Evolutionary conservation across 805 yeast genomes (phyloP), one percentile per base, ranked within the genome.

Genomic region (Saccharomycopsis babjevae): DNA sequence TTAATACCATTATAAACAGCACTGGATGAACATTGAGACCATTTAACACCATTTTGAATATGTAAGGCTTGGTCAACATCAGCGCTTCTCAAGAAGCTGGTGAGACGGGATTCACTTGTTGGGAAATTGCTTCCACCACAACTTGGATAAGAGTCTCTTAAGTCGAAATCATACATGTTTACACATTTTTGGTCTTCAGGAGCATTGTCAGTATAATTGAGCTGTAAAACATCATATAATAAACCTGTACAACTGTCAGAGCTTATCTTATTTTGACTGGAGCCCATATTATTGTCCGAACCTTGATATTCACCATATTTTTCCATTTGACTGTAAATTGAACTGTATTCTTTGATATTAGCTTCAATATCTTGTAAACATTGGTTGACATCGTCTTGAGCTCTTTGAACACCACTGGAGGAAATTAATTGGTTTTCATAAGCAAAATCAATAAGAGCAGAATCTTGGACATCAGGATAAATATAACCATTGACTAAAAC

Each of bases 51-150:
- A 1, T 32, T 20, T 55, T 77, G 73, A 64, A 87, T 69, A 70
- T 88, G 83, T 66, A 88, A 72, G n/a, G 80, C 74, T 28, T 73
- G 69, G 69, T 79, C 78, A 20, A 84, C 86, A 4, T 75, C 73
- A 1, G 73, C 72, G 1, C 71, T 67, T 52, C 76, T 75, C 58
- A 88, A 76, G 69, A 84, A 88, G 20, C 81, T 78, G 0, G 76
- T 72, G 1, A 86, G 83, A 46, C 72, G 62, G 0, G 72, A 73
- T 64, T 88, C 73, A 64, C 80, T 85, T 30, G 78, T 79, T 0
- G 99, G 99, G 98, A 98, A 94, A 71, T 88, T 86, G 82, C 83
- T 78, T 5, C 58, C 58, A 6, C 99, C 99, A 73, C 99, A 94
- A 0, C 86, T 74, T 0, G 98, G 97, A 67, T 77, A 89, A 0